These are phyloP conservation scores for Rhodotorula toruloides DNA, from an alignment of 768 basidiomycete genomes.

Conservation along the genomic window DNA sequence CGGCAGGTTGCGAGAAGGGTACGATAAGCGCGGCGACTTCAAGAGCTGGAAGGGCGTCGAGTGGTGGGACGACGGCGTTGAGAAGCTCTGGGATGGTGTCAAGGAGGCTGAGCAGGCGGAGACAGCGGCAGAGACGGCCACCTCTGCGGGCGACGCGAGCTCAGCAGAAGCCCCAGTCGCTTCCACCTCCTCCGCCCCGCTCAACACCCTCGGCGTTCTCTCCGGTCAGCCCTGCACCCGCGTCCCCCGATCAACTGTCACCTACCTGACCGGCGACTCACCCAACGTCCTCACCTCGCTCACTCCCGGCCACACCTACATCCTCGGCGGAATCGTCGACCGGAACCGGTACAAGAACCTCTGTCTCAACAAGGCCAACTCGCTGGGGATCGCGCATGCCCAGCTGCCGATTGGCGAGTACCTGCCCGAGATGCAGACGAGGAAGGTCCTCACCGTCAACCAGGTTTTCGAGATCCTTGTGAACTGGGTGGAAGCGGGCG, in stretches of 20 bases:
- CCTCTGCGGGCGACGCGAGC: background rate
- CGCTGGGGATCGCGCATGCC: constrained; percentile 70
- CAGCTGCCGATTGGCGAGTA: constrained; percentile 92
- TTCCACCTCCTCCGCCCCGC: background rate
- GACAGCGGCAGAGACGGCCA: constrained; percentile 52
- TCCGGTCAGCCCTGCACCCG: constrained; percentile 15
- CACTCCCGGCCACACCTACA: constrained; percentile 75
- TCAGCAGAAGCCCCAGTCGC: background rate
- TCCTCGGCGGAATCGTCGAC: constrained; percentile 93
- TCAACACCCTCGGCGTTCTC: constrained; percentile 6
- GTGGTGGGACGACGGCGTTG: constrained; percentile 67
- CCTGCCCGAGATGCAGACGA: constrained; percentile 71
- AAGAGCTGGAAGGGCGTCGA: constrained; percentile 73
- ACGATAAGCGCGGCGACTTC: constrained; percentile 64
- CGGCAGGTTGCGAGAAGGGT: constrained; percentile 61
- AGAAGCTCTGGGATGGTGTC: constrained; percentile 32
- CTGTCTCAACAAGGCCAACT: constrained; percentile 77
- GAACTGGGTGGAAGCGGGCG: constrained; percentile 68
- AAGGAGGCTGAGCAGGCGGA: constrained; percentile 50
- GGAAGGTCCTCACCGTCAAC: constrained; percentile 96
- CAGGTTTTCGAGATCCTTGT: constrained; percentile 78
- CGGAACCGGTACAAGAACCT: constrained; percentile 75
- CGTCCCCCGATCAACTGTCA: constrained; percentile 53
- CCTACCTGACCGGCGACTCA: constrained; percentile 94
- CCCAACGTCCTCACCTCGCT: constrained; percentile 77